Base-by-base conservation (phyloP, 106 monocot genomes). In the Gastrodia elata region DNA sequence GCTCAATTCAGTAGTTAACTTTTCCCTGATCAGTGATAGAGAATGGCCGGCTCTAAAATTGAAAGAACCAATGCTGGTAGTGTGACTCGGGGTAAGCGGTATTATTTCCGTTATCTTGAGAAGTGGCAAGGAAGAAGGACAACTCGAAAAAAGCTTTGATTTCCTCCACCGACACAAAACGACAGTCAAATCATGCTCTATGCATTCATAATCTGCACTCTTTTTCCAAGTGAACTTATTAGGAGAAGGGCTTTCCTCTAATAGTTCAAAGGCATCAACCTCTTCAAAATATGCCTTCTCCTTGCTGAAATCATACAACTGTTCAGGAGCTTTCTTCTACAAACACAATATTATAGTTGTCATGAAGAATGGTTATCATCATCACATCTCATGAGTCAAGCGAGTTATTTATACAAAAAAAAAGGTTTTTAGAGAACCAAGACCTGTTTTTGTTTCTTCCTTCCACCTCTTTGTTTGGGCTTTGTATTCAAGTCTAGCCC, bases 181-280 rank as follows among this genome's bases (percentile, higher is more conserved):
- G 57, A 83, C 75, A 55, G 90, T 58, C 78, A 98, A 78, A 80
- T 98, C 90, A 77, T 80, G 78, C 34, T 74, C 68, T 34, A 80
- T 20, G 39, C 20, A 32, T 16, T 89, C 76, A 28, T 80, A 73
- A 56, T 92, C 72, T 43, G 34, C 52, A 22, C 80, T 81, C 71
- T 76, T 73, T 13, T 38, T 71, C 97, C 97, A 97, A 35, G 83
- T 81, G 64, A 83, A 77, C 39, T 80, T 75, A 65, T 81, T 87
- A 28, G 97, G 91, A 0, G 97, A 93, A 68, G 97, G 97, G 35
- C 88, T 88, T 74, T 98, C 97, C 39, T 91, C 93, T 39, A 87
- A 40, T 25, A 98, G 79, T 72, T 98, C 97, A 77, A 88, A 84
- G 34, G 90, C 76, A 67, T 98, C 97, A 27, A 98, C 88, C 80